Base-by-base conservation (phyloP, 2,329 filamentous ascomycete genomes). In the Orbilia brochopaga region DNA sequence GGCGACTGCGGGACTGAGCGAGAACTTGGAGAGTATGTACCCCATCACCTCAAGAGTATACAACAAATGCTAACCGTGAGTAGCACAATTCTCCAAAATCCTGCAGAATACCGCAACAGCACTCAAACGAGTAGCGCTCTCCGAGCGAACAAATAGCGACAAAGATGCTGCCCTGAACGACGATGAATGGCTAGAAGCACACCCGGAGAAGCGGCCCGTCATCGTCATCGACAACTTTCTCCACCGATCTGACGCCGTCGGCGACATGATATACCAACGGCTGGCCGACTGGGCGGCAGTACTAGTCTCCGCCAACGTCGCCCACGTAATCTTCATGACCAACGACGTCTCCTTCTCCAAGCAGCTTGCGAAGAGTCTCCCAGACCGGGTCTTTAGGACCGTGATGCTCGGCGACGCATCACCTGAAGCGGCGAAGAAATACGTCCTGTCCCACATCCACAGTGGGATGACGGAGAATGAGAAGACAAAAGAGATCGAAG, bases 301-400 rank as follows among this genome's bases (percentile, higher is more conserved):
- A 1, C 81, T 97, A 27, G 92, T 94, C 0, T 90, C 91, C 51
- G 88, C 89, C 58, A 96, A 97, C 74, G 85, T 96, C 48, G 93
- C 93, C 0, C 94, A 97, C 79, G 92, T 97, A 64, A 88, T 99
- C 65, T 96, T 97, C 82, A 83, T 99, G 40, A 97, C 93, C 0
- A 91, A 89, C 65, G 93, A 97, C 74, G 86, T 91, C 0, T 90
- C 91, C 0, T 96, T 91, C 80, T 89, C 90, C 55, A 97, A 97
- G 79, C 88, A 90, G 0, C 82, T 97, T 1, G 88, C 90, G 69
- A 94, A 91, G 78, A 90, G 91, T 0, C 83, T 99, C 19, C 94
- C 94, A 0, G 93, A 97, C 77, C 87, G 94, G 24, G 89, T 97
- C 11, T 96, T 97, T 83, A 87, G 90, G 61, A 89, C 91, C 56